These are phyloP conservation scores for Dryadomyces quercivorus DNA, from an alignment of 2,329 filamentous ascomycete species.

Conservation along the genomic window DNA sequence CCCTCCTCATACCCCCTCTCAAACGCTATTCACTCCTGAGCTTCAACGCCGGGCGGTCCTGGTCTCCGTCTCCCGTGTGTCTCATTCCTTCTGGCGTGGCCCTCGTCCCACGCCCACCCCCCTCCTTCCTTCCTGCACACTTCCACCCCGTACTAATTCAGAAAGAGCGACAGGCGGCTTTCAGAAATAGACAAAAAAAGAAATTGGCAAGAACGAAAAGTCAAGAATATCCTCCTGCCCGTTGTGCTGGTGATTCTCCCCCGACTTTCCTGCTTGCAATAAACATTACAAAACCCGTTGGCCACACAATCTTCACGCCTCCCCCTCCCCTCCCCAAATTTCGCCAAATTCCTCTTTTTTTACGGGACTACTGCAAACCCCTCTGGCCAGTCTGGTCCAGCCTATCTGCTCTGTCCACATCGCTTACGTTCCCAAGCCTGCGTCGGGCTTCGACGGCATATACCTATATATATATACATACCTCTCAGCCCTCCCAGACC, in stretches of 20 bases:
- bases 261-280: background rate
- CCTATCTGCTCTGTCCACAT: background rate
- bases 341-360: background rate
- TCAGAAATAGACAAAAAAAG: constrained; percentile 5
- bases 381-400: background rate
- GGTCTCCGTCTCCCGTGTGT: constrained; percentile 1
- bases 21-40: background rate
- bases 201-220: constrained; percentile 5
- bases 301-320: background rate
- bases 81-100: constrained; percentile 2
- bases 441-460: background rate
- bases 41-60: background rate
- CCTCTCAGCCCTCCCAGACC: background rate
- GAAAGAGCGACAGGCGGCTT: background rate
- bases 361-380: background rate
- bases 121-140: background rate
- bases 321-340: constrained; percentile 1
- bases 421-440: background rate
- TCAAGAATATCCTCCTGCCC: background rate
- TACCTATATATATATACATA: background rate
- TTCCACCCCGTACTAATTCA: background rate
- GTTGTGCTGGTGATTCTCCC: background rate
- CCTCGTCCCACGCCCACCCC: constrained; percentile 1
- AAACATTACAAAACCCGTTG: background rate
- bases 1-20: background rate